Evolutionary conservation across 306 rosid genomes (phyloP).

Genomic region (Adenanthera pavonina): DNA sequence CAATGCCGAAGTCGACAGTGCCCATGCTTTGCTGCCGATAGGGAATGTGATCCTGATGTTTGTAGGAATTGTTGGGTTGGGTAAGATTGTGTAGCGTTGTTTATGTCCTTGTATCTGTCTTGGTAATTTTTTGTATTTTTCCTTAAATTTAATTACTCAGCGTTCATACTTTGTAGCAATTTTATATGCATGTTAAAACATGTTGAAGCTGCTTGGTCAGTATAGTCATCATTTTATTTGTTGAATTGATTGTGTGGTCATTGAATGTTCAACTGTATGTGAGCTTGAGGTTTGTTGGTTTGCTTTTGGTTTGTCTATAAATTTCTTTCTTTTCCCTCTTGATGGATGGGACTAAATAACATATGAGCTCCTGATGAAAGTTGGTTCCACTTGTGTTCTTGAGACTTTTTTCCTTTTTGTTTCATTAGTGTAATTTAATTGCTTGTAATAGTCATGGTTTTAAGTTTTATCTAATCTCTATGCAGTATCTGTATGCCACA

Average conservation of each 20-base stretch:
- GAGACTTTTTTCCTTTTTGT: conserved; percentile 11
- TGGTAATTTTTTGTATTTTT: not conserved
- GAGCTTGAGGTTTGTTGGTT: not conserved
- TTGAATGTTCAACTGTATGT: conserved; percentile 3
- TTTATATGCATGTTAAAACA: conserved; percentile 11
- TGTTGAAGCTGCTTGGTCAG: conserved; percentile 11
- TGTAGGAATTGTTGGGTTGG: conserved; percentile 94
- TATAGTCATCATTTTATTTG: conserved; percentile 3
- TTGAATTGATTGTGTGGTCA: conserved; percentile 18
- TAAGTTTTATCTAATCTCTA: not conserved
- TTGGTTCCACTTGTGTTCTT: conserved; percentile 3
- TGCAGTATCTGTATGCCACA: not conserved
- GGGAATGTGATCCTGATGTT: conserved; percentile 96
- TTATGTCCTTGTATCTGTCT: not conserved
- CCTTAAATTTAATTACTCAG: not conserved
- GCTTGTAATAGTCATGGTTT: not conserved
- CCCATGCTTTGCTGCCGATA: conserved; percentile 90
- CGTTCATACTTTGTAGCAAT: not conserved
- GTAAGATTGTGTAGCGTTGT: conserved; percentile 45
- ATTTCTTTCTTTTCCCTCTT: conserved; percentile 14
- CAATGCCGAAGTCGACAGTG: conserved; percentile 91
- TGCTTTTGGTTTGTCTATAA: not conserved
- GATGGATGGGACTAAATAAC: conserved; percentile 12
- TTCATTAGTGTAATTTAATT: not conserved
- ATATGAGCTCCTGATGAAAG: not conserved